Evolutionary conservation across 495 filamentous ascomycete species (phyloP).

Genomic region (Tuber indicum): DNA sequence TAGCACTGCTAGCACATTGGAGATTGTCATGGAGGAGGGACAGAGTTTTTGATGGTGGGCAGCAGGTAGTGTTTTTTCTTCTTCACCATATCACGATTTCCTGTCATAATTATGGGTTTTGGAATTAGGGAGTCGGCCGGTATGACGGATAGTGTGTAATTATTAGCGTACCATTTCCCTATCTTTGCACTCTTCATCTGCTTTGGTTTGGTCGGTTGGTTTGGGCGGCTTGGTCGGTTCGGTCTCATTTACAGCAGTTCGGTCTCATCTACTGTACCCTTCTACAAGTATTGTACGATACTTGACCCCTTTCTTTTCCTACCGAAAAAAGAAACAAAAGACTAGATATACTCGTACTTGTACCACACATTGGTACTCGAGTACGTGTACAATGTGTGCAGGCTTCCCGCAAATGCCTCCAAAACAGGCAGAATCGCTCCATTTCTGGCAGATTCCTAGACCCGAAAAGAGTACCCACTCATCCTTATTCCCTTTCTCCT

Average conservation of each 20-base stretch:
- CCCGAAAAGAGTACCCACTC: too few relatives aligned
- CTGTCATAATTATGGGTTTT: neutral
- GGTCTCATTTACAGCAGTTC: neutral
- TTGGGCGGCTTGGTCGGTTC: neutral
- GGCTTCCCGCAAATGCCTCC: too few relatives aligned
- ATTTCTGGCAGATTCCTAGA: too few relatives aligned
- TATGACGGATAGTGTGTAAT: neutral
- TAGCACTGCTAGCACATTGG: neutral
- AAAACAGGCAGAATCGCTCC: too few relatives aligned
- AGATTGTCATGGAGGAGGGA: slow-evolving; percentile 4
- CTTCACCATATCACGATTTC: slow-evolving; percentile 4
- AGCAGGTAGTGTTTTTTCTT: neutral
- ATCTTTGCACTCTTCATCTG: neutral
- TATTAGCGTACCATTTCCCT: neutral
- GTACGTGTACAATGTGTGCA: too few relatives aligned
- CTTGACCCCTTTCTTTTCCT: neutral
- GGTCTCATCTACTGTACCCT: neutral
- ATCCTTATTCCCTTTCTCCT: too few relatives aligned
- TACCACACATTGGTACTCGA: neutral
- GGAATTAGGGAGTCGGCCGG: neutral
- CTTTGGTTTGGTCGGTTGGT: neutral
- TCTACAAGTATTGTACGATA: neutral
- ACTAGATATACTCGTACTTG: neutral
- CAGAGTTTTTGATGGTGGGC: neutral
- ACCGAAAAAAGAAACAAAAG: neutral